Conservation (phyloP, 495 filamentous ascomycete genomes). For the Annulohypoxylon bovei region DNA sequence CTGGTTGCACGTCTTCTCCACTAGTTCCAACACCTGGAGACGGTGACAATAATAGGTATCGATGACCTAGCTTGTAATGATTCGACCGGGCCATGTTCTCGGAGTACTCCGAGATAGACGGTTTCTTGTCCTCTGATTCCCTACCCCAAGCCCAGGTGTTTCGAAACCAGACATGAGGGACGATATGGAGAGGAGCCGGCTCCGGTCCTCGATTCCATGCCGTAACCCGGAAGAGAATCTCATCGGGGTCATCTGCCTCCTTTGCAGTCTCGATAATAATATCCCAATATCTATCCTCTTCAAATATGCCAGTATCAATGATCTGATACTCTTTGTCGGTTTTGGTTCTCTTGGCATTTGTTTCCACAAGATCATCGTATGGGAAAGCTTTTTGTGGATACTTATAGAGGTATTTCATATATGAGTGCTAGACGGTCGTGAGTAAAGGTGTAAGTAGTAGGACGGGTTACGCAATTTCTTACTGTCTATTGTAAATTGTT, state of each 20-base stretch:
- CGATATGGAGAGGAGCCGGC: constrained; percentile 87
- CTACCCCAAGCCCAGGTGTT: constrained; percentile 96
- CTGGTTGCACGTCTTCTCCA: constrained; percentile 82
- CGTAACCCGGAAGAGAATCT: constrained; percentile 92
- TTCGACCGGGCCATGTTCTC: constrained; percentile 75
- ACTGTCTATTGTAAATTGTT: constrained; percentile 54
- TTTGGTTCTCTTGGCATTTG: constrained; percentile 80
- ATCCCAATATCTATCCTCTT: constrained; percentile 95
- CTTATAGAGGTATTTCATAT: constrained; percentile 99
- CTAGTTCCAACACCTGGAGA: constrained; percentile 83
- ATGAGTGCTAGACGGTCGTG: constrained; percentile 75
- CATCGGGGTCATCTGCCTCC: constrained; percentile 86
- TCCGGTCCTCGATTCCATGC: constrained; percentile 96
- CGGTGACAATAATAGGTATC: constrained; percentile 86
- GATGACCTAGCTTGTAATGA: constrained; percentile 80
- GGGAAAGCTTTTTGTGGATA: constrained; percentile 93
- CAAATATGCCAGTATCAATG: constrained; percentile 88
- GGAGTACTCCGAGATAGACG: constrained; percentile 70
- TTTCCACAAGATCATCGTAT: constrained; percentile 84
- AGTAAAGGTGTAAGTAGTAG: constrained; percentile 1
- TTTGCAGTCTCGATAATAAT: constrained; percentile 97
- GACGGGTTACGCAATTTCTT: constrained; percentile 34
- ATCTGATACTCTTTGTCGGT: constrained; percentile 89
- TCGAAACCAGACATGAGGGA: constrained; percentile 95
- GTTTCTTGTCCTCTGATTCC: constrained; percentile 76